Base-by-base conservation (phyloP, 306 rosid genomes). In the Cicer cuneatum region DNA sequence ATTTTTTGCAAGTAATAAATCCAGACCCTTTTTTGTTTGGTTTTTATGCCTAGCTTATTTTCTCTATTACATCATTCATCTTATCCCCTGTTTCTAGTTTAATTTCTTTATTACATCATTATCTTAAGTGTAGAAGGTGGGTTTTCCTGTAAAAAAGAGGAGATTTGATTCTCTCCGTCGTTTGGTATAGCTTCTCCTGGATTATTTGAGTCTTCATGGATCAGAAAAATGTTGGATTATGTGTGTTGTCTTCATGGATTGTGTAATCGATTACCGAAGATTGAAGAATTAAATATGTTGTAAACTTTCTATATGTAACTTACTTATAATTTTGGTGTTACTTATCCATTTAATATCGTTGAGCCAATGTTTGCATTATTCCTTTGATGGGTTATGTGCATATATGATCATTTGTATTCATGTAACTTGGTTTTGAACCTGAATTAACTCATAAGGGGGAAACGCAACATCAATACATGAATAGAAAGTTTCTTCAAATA, bases 201-300 rank as follows among this genome's bases (percentile, higher is more conserved):
- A 18, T 74, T 12, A 40, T 29, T 77, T 43, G 16, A 12, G 39
- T 12, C 19, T 15, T 43, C 5, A 42, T 76, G 65, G 10, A 65
- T 69, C 40, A 12, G 52, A 57, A 63, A 79, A 69, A 35, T 0
- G 11, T 48, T 40, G 14, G 10, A 18, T 52, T 15, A 43, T n/a
- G n/a, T n/a, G n/a, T n/a, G n/a, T n/a, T n/a, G n/a, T n/a, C n/a
- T n/a, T n/a, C n/a, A n/a, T n/a, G 69, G 71, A 6, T 43, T 71
- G 71, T 49, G 14, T 21, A 47, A 74, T 59, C 64, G 72, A 57
- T 19, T 47, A 39, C 21, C 46, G 5, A 58, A 13, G 40, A 58
- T 6, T 58, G 6, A 58, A 24, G 40, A 29, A 56, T 29, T 51
- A 14, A 14, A 21, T 13, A 21, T 58, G 64, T 21, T 58, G 41